A percentile compares a stretch with the other conserved stretches of the same genome.
Evolutionary conservation across 176 grass and related monocot genomes (phyloP).

Genomic region (Ampelocalamus luodianensis): DNA sequence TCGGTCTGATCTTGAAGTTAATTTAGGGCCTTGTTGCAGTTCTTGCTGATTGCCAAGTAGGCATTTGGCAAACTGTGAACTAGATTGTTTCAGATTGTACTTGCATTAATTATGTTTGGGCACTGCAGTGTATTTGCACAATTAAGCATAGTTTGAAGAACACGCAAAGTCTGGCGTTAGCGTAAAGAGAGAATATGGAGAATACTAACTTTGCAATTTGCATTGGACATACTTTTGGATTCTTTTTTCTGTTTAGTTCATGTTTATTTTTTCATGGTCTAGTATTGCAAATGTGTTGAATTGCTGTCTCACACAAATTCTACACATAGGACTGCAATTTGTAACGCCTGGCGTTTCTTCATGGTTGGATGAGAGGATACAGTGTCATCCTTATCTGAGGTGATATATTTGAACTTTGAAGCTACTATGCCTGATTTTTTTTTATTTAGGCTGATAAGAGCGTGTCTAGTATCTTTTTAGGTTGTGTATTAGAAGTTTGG

Average conservation of each 20-base stretch:
- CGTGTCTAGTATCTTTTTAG: too few species aligned
- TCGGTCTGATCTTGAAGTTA: slow-evolving; percentile 24
- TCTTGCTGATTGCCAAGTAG: not conserved
- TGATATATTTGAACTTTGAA: slow-evolving; percentile 42
- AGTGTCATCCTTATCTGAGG: slow-evolving; percentile 38
- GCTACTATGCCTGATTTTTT: slow-evolving; percentile 1
- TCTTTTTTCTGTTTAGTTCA: slow-evolving; percentile 18
- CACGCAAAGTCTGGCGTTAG: not conserved
- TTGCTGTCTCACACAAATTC: slow-evolving; percentile 33
- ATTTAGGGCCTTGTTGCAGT: slow-evolving; percentile 14
- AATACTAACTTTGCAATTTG: not conserved
- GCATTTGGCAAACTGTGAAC: not conserved
- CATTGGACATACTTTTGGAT: not conserved
- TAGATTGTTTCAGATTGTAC: slow-evolving; percentile 1
- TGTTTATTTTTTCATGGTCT: not conserved
- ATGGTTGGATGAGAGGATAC: slow-evolving; percentile 27
- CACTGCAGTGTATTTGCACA: not conserved
- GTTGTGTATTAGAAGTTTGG: slow-evolving; percentile 19
- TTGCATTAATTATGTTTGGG: not conserved
- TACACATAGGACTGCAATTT: slow-evolving; percentile 46
- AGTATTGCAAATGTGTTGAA: slow-evolving; percentile 33
- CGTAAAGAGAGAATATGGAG: not conserved
- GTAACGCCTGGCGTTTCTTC: slow-evolving; percentile 35
- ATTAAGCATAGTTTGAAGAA: slow-evolving; percentile 4
- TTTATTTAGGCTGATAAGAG: too few species aligned